These are phyloP conservation scores for Austroboletus niveus DNA, from an alignment of 1,284 basidiomycete species.

Conservation along the genomic window DNA sequence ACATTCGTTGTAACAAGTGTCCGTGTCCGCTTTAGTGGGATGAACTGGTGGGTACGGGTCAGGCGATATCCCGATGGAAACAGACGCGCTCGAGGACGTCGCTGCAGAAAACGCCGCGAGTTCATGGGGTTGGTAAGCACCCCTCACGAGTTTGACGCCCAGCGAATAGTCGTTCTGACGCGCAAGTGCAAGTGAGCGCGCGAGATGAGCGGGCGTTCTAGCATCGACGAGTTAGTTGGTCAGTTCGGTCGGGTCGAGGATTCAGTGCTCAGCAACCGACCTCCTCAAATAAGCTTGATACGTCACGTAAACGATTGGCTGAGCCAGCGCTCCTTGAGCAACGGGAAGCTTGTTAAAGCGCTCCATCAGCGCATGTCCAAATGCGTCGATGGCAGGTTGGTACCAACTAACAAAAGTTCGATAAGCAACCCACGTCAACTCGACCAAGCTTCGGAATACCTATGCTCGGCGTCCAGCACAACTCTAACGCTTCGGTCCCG, in stretches of 20 bases:
- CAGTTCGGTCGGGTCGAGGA: constrained; percentile 4
- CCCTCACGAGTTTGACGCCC: constrained; percentile 93
- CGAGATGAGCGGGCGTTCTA: constrained; percentile 70
- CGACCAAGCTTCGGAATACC: constrained; percentile 32
- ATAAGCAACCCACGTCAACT: not conserved
- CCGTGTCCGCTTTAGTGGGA: constrained; percentile 71
- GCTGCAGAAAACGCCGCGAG: constrained; percentile 45
- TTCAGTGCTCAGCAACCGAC: constrained; percentile 31
- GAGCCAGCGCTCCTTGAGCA: constrained; percentile 31
- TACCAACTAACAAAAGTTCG: constrained; percentile 54
- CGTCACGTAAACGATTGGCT: constrained; percentile 76
- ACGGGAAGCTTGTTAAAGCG: constrained; percentile 66
- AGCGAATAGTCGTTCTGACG: constrained; percentile 71
- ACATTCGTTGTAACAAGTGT: constrained; percentile 76
- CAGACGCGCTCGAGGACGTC: constrained; percentile 7
- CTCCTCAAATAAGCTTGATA: constrained; percentile 84
- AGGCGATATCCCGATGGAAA: constrained; percentile 48
- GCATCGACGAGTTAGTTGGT: constrained; percentile 1
- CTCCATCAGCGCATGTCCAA: constrained; percentile 71
- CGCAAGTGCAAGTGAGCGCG: constrained; percentile 68
- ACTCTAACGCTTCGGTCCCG: constrained; percentile 60
- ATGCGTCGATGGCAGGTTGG: constrained; percentile 82
- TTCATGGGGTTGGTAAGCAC: constrained; percentile 89
- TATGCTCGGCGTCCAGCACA: constrained; percentile 83
- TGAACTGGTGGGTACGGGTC: constrained; percentile 67